These are phyloP conservation scores for Fraxinus sp. DNA, from an alignment of 305 asterid species.

Conservation along the genomic window DNA sequence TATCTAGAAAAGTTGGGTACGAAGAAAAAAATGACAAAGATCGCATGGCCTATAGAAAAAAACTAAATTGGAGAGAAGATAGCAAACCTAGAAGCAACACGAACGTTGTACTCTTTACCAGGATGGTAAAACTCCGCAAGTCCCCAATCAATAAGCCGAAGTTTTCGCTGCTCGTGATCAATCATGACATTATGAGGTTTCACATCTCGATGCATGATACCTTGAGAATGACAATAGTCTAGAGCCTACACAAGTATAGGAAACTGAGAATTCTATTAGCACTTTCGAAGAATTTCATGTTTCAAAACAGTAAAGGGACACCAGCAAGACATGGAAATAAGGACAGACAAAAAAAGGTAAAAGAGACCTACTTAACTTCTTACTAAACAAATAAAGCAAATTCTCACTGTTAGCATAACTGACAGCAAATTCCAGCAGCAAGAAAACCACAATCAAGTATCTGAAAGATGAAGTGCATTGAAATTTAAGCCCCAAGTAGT, in stretches of 20 bases:
- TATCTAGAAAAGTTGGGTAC: not conserved
- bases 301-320: not conserved
- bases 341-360: not conserved
- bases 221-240: slow-evolving; percentile 90
- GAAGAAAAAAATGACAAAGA: slow-evolving; percentile 3
- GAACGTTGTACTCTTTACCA: slow-evolving; percentile 83
- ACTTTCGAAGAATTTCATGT: not conserved
- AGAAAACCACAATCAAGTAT: slow-evolving; percentile 13
- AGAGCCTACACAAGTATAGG: slow-evolving; percentile 50
- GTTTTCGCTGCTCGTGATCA: slow-evolving; percentile 87
- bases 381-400: not conserved
- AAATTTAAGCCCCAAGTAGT: slow-evolving; percentile 10
- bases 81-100: slow-evolving; percentile 84
- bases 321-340: not conserved
- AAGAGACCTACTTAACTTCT: not conserved
- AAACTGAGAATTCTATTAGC: slow-evolving; percentile 15
- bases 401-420: slow-evolving; percentile 13
- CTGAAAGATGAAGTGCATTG: not conserved
- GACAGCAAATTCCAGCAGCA: not conserved
- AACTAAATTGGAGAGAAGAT: slow-evolving; percentile 24
- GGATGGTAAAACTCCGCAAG: slow-evolving; percentile 94
- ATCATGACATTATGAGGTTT: slow-evolving; percentile 94
- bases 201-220: slow-evolving; percentile 95
- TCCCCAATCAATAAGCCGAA: slow-evolving; percentile 88
- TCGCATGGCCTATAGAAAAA: not conserved